Conservation (phyloP, 768 basidiomycete genomes). For the Daedaleopsis sinensis region DNA sequence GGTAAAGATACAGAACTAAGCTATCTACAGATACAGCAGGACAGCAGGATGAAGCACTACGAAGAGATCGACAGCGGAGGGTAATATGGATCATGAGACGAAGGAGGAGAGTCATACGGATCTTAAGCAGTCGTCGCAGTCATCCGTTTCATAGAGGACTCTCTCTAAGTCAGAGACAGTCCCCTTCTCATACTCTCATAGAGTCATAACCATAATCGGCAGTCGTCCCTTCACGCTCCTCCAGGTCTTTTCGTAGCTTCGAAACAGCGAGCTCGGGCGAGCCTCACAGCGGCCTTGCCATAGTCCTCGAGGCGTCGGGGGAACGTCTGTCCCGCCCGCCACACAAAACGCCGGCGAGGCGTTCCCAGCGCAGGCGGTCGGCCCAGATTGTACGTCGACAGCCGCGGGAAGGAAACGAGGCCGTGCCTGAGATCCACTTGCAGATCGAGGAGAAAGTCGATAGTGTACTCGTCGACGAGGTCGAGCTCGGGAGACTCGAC, state of each 20-base stretch:
- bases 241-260: background rate
- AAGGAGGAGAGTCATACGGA: background rate
- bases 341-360: background rate
- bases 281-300: background rate
- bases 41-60: background rate
- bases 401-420: background rate
- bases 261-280: background rate
- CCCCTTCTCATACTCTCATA: background rate
- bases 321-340: background rate
- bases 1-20: background rate
- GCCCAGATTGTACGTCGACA: background rate
- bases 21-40: conserved; percentile 3
- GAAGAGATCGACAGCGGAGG: background rate
- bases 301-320: background rate
- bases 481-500: background rate
- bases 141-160: background rate
- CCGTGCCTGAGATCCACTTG: background rate
- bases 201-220: background rate
- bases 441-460: background rate
- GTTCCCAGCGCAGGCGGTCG: background rate
- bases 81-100: background rate
- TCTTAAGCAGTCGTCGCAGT: background rate
- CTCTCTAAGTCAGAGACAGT: background rate
- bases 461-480: background rate
- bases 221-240: background rate